Evolutionary conservation across 345 rosid genomes (phyloP).

Genomic region (Linum tenue): DNA sequence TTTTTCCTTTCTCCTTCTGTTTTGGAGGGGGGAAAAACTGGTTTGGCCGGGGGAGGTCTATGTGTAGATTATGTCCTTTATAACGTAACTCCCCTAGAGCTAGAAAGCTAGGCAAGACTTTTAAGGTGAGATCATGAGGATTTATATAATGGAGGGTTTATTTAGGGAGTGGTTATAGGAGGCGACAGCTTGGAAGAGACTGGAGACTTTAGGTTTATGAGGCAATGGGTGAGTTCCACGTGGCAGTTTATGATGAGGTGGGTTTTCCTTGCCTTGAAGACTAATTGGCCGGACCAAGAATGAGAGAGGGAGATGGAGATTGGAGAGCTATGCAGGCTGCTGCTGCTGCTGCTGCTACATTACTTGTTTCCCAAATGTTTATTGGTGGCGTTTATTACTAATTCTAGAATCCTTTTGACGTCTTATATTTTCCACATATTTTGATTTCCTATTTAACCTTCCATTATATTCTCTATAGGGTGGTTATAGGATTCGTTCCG

Average conservation of each 20-base stretch:
- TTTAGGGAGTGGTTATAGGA: slow-evolving; percentile 29
- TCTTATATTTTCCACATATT: too few species aligned
- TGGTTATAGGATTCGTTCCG: too few species aligned
- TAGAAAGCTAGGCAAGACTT: not conserved
- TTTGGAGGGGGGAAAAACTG: too few species aligned
- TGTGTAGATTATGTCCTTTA: not conserved
- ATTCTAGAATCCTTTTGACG: not conserved
- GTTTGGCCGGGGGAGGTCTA: not conserved
- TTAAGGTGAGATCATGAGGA: not conserved
- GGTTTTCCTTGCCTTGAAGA: slow-evolving; percentile 29
- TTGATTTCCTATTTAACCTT: too few species aligned
- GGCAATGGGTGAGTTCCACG: slow-evolving; percentile 34
- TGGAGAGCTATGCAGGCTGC: too few species aligned
- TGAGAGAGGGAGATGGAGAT: not conserved
- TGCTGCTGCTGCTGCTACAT: not conserved
- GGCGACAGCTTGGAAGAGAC: slow-evolving; percentile 21
- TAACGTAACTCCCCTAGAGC: not conserved
- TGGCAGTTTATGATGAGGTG: slow-evolving; percentile 20
- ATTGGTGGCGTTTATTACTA: slow-evolving; percentile 2
- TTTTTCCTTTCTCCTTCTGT: not conserved
- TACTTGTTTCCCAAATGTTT: slow-evolving; percentile 8
- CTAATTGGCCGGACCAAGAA: slow-evolving; percentile 22
- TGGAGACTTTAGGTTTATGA: slow-evolving; percentile 11
- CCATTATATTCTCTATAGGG: too few species aligned
- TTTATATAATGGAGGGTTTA: not conserved